Conservation (phyloP, 768 basidiomycete genomes). For the Pisolithus albus region DNA sequence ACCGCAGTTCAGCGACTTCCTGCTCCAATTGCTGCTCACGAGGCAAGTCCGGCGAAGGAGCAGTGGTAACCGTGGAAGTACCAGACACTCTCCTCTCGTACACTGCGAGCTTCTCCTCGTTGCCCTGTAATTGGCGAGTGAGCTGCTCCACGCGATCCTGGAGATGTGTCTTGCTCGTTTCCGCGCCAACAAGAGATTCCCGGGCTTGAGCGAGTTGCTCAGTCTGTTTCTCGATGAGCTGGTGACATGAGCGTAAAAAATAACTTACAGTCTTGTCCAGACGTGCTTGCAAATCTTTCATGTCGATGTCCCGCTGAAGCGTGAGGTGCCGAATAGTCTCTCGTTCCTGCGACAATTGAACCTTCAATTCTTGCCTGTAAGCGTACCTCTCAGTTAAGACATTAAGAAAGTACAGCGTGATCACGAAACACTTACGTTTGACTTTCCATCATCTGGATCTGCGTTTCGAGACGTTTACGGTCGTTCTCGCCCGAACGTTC, state of each 20-base stretch:
- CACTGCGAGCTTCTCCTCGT: constrained; percentile 78
- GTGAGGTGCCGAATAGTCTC: constrained; percentile 67
- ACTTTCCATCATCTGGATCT: constrained; percentile 68
- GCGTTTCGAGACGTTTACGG: constrained; percentile 70
- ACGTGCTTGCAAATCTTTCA: constrained; percentile 64
- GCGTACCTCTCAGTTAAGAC: background rate
- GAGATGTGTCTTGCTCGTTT: constrained; percentile 73
- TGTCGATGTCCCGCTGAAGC: constrained; percentile 75
- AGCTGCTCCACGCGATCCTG: constrained; percentile 52
- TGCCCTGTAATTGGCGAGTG: constrained; percentile 59
- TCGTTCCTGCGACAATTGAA: constrained; percentile 66
- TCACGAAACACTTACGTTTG: constrained; percentile 53
- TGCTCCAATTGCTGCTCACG: constrained; percentile 76
- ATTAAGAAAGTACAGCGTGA: background rate
- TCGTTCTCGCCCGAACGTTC: constrained; percentile 82
- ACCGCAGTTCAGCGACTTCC: constrained; percentile 84
- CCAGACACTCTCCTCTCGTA: constrained; percentile 62
- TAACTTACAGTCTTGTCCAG: constrained; percentile 63
- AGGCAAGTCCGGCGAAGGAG: constrained; percentile 40
- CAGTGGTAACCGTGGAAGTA: constrained; percentile 25
- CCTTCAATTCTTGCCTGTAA: constrained; percentile 64
- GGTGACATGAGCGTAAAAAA: background rate
- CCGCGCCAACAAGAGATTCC: constrained; percentile 62
- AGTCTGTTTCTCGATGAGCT: constrained; percentile 33
- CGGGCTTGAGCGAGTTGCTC: constrained; percentile 63